These are phyloP conservation scores for Coemansia sp. DNA, from an alignment of 192 early-diverging fungal species.

Conservation along the genomic window DNA sequence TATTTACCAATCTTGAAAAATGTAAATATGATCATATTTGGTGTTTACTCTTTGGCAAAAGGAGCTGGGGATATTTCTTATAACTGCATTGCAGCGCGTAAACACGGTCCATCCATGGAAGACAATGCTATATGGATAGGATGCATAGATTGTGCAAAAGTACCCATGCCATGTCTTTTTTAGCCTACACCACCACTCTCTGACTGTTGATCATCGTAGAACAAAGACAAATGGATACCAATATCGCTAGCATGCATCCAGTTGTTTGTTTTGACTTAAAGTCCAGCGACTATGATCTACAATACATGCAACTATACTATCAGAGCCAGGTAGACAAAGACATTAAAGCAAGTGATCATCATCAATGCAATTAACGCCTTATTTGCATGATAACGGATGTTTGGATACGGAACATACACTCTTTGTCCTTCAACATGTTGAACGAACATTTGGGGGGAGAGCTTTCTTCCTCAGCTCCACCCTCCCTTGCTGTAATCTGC, in stretches of 20 bases:
- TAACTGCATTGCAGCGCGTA: constrained; percentile 1
- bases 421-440: not conserved
- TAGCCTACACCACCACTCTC: not conserved
- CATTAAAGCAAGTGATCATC: not conserved
- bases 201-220: not conserved
- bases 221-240: not conserved
- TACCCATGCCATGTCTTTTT: not conserved
- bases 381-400: not conserved
- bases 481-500: not conserved
- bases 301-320: not conserved
- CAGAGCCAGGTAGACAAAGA: not conserved
- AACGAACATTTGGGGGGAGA: not conserved
- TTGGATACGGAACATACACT: not conserved
- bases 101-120: not conserved
- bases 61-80: not conserved
- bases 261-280: not conserved
- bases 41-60: not conserved
- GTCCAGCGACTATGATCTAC: not conserved
- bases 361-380: constrained; percentile 5
- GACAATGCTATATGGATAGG: not conserved
- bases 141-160: not conserved
- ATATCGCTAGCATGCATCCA: not conserved
- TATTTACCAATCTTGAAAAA: not conserved
- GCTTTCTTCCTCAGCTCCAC: no score
- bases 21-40: constrained; percentile 11